Base-by-base conservation (phyloP, 495 filamentous ascomycete species). In the Hyphodiscus hymeniophilus region DNA sequence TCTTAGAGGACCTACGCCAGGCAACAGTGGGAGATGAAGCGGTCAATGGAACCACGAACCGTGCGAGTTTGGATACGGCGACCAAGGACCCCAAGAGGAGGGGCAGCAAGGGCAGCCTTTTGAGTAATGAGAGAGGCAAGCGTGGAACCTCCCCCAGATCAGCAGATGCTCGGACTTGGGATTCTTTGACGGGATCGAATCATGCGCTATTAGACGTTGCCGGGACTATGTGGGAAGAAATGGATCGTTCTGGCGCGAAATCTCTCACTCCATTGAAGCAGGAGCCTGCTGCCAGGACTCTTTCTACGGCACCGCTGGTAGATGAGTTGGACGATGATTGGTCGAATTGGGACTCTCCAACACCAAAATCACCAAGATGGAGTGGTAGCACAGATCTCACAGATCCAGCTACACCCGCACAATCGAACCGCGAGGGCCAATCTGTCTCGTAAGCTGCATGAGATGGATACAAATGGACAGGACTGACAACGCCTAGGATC, bases 11-110 rank as follows among this genome's bases (percentile, higher is more conserved):
- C 63, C 75, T 98, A 21, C 74, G 89, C 52, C 92, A 98, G 66
- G 92, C 88, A 12, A 94, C 92, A 2, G 87, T 96, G 11, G 92
- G 91, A 32, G 92, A 97, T 24, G 92, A 97, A 64, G 85, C 78
- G 10, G 79, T 88, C 48, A 79, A 71, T 45, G 81, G 75, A 32
- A 73, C 69, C 15, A 68, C 66, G 20, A 43, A 64, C 55, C 58
- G 70, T 63, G 48, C 69, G 51, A 52, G 51, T 60, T 40, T 63
- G 58, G 20, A 64, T 62, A 33, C 32, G 5, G n/a, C 63, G 60
- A 22, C 55, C 57, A 40, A 68, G 41, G 45, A 35, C 16, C 36
- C 70, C 42, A 56, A 59, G 17, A 67, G 49, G 49, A 49, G 53
- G 38, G 32, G 42, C 20, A 52, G 54, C 43, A 71, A 68, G 55